phyloP scores from a whole-genome alignment of 208 protist genomes.

The Jaenimonas drosophilae region DNA sequence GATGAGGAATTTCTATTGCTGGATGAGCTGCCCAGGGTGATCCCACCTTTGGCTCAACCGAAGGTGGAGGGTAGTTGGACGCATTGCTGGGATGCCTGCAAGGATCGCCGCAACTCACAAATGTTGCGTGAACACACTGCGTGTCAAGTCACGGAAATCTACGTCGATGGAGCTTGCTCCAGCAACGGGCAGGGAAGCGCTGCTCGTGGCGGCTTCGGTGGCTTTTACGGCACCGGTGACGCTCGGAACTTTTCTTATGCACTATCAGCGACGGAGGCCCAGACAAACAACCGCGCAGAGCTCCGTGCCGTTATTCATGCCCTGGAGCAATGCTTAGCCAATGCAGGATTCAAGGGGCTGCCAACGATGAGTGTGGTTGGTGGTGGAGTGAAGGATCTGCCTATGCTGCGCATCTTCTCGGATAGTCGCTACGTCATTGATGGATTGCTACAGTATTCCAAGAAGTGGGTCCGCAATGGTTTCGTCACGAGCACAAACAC shows the following conservation, averaged over 20 bases:
- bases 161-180: slow-evolving; percentile 80
- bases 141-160: slow-evolving; percentile 54
- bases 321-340: slow-evolving; percentile 30
- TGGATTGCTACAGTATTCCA: slow-evolving; percentile 36
- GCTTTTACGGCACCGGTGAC: slow-evolving; percentile 59
- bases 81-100: no score
- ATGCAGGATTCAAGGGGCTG: slow-evolving; percentile 12
- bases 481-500: slow-evolving; percentile 28
- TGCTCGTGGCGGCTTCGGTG: slow-evolving; percentile 69
- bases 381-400: slow-evolving; percentile 5
- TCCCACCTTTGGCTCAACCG: no score
- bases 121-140: no score
- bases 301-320: slow-evolving; percentile 64
- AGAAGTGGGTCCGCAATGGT: slow-evolving; percentile 41
- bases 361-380: background rate
- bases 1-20: no score
- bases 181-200: slow-evolving; percentile 29
- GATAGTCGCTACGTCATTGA: slow-evolving; percentile 77
- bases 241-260: slow-evolving; percentile 55
- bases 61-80: no score
- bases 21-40: no score
- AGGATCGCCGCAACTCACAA: no score
- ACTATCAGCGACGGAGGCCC: slow-evolving; percentile 32
- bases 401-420: slow-evolving; percentile 42
- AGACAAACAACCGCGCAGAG: slow-evolving; percentile 85